A percentile compares a stretch with the other conserved stretches of the same genome.
Conservation (phyloP, 305 asterid genomes). For the Fraxinus albicans region DNA sequence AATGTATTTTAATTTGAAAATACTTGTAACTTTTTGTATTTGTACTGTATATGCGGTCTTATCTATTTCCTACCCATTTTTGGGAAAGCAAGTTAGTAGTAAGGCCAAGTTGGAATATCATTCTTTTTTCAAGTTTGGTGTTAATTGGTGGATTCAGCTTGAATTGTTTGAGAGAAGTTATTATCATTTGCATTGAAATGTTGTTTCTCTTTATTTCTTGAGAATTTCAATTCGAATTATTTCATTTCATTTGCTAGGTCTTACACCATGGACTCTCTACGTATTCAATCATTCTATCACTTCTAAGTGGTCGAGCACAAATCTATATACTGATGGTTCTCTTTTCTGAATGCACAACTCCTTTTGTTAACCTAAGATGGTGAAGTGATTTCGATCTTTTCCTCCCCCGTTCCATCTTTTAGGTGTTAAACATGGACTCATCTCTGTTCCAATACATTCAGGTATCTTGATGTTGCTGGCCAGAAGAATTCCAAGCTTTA, state of each 20-base stretch:
- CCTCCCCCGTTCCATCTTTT: slow-evolving; percentile 3
- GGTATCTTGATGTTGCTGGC: slow-evolving; percentile 82
- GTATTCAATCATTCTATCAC: slow-evolving; percentile 68
- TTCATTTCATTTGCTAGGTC: slow-evolving; percentile 47
- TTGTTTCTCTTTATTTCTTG: neutral
- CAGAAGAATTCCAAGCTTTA: slow-evolving; percentile 70
- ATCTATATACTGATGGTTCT: slow-evolving; percentile 83
- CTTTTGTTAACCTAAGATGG: slow-evolving; percentile 93
- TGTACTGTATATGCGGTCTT: neutral
- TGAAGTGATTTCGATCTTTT: slow-evolving; percentile 23
- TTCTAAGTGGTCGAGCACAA: slow-evolving; percentile 78
- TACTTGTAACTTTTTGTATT: neutral
- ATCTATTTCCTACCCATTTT: neutral
- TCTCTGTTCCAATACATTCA: slow-evolving; percentile 27
- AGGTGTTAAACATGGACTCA: neutral
- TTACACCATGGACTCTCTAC: slow-evolving; percentile 86
- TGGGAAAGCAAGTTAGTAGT: neutral
- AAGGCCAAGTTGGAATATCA: neutral
- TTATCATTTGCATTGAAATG: slow-evolving; percentile 8
- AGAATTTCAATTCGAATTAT: slow-evolving; percentile 6
- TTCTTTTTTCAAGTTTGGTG: neutral
- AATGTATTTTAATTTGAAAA: neutral
- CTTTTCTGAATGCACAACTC: slow-evolving; percentile 86
- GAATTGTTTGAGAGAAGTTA: neutral
- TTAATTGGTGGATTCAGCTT: slow-evolving; percentile 7